Conservation (phyloP, 2,329 filamentous ascomycete species). For the Plenodomus tracheiphilus region DNA sequence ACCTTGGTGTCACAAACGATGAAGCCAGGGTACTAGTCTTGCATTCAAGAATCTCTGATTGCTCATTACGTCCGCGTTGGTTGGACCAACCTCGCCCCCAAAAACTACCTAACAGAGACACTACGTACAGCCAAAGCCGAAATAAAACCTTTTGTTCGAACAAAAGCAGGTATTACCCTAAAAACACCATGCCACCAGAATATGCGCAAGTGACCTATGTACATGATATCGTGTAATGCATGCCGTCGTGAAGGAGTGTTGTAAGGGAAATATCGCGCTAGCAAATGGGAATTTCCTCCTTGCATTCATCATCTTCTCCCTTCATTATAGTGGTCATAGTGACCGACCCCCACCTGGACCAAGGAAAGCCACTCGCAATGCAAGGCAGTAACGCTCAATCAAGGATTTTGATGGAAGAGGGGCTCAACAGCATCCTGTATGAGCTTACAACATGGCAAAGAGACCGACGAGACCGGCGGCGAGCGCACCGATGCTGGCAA, state of each 20-base stretch:
- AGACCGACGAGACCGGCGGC: constrained; percentile 33
- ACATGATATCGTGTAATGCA: background rate
- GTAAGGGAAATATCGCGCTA: constrained; percentile 2
- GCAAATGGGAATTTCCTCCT: constrained; percentile 1
- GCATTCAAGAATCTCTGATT: too few relatives aligned
- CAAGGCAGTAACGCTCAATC: background rate
- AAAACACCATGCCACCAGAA: background rate
- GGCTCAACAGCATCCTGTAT: background rate
- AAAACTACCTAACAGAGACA: too few relatives aligned
- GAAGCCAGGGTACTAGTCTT: too few relatives aligned
- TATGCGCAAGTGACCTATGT: background rate
- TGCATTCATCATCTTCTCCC: constrained; percentile 5
- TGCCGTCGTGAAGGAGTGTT: constrained; percentile 11
- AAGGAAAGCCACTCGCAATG: constrained; percentile 1
- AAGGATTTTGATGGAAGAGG: background rate
- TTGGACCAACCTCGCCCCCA: too few relatives aligned
- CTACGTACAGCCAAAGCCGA: too few relatives aligned
- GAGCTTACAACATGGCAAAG: constrained; percentile 34
- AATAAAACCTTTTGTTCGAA: too few relatives aligned
- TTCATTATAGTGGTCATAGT: background rate
- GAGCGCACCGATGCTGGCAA: constrained; percentile 27
- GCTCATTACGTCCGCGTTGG: too few relatives aligned
- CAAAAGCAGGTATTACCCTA: background rate
- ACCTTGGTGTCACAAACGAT: too few relatives aligned
- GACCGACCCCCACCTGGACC: background rate